These are phyloP conservation scores for Nemania sp. DNA, from an alignment of 2,329 filamentous ascomycete genomes.

Conservation along the genomic window DNA sequence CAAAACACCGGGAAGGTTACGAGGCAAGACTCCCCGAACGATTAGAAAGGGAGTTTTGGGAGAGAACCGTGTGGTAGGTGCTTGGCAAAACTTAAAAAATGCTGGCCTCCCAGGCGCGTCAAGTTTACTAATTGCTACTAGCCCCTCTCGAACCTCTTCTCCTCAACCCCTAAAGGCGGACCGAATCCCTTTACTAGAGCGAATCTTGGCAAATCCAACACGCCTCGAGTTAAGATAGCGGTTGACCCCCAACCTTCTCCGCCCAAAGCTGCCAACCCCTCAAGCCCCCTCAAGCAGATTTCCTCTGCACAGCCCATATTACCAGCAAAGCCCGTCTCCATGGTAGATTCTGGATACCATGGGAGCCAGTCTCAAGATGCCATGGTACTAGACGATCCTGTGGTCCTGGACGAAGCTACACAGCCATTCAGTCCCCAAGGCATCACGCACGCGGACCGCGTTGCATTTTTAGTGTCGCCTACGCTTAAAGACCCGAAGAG, in stretches of 20 bases:
- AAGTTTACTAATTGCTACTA: slow-evolving; percentile 49
- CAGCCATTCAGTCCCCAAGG: slow-evolving; percentile 42
- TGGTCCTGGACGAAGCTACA: slow-evolving; percentile 42
- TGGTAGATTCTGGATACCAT: slow-evolving; percentile 77
- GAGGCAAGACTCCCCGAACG: slow-evolving; percentile 83
- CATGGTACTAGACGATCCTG: slow-evolving; percentile 55
- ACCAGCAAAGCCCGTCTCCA: slow-evolving; percentile 50
- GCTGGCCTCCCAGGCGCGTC: slow-evolving; percentile 16
- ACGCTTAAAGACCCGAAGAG: slow-evolving; percentile 37
- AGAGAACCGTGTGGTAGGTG: slow-evolving; percentile 73
- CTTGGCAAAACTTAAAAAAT: slow-evolving; percentile 8
- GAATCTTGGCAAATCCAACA: slow-evolving; percentile 61
- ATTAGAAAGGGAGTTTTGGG: slow-evolving; percentile 68
- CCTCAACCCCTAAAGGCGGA: slow-evolving; percentile 65
- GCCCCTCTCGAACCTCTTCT: slow-evolving; percentile 71
- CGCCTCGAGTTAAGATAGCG: slow-evolving; percentile 70
- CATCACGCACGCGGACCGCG: slow-evolving; percentile 39
- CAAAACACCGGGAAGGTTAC: slow-evolving; percentile 88
- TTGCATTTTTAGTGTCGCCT: slow-evolving; percentile 42
- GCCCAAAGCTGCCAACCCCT: slow-evolving; percentile 50
- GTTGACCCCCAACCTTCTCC: slow-evolving; percentile 59
- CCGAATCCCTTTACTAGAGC: slow-evolving; percentile 66
- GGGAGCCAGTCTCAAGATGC: slow-evolving; percentile 71
- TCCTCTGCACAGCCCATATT: slow-evolving; percentile 50
- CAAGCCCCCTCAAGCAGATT: slow-evolving; percentile 52